Conservation (phyloP, 352 stramenopile genomes). For the Saprolegnia parasitica region DNA sequence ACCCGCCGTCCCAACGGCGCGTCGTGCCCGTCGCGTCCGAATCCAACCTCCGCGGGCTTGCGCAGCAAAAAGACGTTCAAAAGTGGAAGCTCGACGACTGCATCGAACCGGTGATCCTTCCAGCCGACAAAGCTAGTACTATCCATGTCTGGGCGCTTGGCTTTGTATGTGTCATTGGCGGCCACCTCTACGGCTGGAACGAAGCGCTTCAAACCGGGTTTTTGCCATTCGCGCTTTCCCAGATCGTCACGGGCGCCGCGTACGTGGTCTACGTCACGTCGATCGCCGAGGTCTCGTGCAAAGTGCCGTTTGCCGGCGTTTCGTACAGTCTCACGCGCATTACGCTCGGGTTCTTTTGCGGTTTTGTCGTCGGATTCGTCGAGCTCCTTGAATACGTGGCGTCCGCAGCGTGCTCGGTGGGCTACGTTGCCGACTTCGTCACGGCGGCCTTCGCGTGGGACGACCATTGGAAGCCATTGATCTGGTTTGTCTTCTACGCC, state of each 20-base stretch:
- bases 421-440: background rate
- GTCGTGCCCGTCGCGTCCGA: too few species aligned
- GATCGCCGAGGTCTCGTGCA: constrained; percentile 30
- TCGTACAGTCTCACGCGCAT: constrained; percentile 33
- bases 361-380: too few species aligned
- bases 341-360: constrained; percentile 35
- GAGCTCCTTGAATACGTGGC: constrained; percentile 30
- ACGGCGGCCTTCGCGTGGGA: background rate
- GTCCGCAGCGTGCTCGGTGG: constrained; percentile 20
- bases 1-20: too few species aligned
- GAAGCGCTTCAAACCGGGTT: constrained; percentile 1
- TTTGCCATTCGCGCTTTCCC: background rate
- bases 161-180: constrained; percentile 2
- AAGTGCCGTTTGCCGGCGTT: constrained; percentile 26
- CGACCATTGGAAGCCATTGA: background rate
- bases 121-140: background rate
- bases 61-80: too few species aligned
- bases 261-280: constrained; percentile 31
- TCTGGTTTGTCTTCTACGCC: background rate
- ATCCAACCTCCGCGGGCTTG: too few species aligned
- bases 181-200: constrained; percentile 36
- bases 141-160: constrained; percentile 2
- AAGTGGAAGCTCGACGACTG: too few species aligned
- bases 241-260: constrained; percentile 22
- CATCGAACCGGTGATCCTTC: too few species aligned